Percentiles rank a stretch among this genome's conserved stretches.
Conservation (phyloP, 75 land plant genomes). For the Selaginella moellendorffii region DNA sequence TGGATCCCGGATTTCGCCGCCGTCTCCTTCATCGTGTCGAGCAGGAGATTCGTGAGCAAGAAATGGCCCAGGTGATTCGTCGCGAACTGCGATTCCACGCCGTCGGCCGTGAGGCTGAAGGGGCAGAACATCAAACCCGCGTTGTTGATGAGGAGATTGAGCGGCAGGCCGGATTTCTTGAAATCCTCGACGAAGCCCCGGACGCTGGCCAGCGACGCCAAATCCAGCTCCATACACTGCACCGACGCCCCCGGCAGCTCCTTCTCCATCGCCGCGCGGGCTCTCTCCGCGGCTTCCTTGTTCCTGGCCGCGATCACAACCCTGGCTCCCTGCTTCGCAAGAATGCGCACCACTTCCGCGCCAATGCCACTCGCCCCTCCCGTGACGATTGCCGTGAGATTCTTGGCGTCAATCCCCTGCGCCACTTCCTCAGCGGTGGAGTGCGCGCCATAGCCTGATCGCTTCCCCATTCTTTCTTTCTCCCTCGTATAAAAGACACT, state of each 20-base stretch:
- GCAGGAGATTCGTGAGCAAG: constrained; percentile 54
- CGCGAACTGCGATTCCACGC: background rate
- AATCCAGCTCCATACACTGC: constrained; percentile 53
- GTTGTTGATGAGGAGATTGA: constrained; percentile 38
- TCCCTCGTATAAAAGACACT: no score
- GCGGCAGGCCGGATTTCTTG: constrained; percentile 32
- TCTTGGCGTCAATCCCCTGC: constrained; percentile 32
- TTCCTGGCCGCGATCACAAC: constrained; percentile 66
- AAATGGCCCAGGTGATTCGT: constrained; percentile 37
- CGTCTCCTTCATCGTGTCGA: constrained; percentile 47
- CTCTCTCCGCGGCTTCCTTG: constrained; percentile 27
- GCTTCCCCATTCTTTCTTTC: no score
- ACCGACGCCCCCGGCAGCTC: constrained; percentile 33
- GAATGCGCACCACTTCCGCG: constrained; percentile 56
- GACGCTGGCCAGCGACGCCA: constrained; percentile 47
- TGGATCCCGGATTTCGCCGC: constrained; percentile 33
- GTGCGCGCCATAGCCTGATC: constrained; percentile 25
- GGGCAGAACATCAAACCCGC: background rate
- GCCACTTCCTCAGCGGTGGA: constrained; percentile 64
- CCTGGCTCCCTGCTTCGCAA: constrained; percentile 49
- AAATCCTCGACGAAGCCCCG: constrained; percentile 44
- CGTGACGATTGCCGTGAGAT: constrained; percentile 51
- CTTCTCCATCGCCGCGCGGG: constrained; percentile 29
- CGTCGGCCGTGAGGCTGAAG: background rate
- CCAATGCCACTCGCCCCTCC: constrained; percentile 69